Evolutionary conservation across 2,329 filamentous ascomycete species (phyloP), one percentile per base, ranked within the genome.

Genomic region (Diaporthe longicolla): DNA sequence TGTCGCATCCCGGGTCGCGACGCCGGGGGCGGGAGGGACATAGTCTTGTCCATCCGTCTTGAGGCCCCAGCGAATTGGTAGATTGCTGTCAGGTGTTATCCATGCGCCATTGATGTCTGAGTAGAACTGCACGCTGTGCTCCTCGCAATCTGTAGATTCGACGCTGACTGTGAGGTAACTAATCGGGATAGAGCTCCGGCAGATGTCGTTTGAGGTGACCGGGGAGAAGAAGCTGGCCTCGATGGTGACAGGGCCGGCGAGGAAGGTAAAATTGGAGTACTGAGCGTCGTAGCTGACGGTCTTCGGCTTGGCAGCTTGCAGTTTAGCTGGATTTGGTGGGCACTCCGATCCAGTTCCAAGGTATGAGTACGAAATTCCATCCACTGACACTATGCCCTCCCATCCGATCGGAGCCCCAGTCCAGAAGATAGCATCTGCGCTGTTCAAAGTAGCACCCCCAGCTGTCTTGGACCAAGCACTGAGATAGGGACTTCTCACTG

Each of bases 111-210:
- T 92, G 68, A 93, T 78, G 79, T 93, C 91, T 73, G 91, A 83
- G 77, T 93, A 93, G 66, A 91, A 81, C 77, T 90, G 88, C 37
- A 93, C 83, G 75, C 89, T 26, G 54, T 78, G 77, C 1, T 72
- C 40, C 24, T 63, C 26, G 11, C 69, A 85, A 68, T 91, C 89
- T 73, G 85, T 85, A 5, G 93, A 93, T 69, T 89, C 86, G 17
- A 93, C 91, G 79, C 91, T 85, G 40, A 94, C 87, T 5, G 90
- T 92, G 71, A 96, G 80, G 80, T 96, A 96, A 29, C 91, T 91
- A 13, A 93, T 93, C 3, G 94, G 94, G 29, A 95, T 89, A n/a
- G 93, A 90, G 83, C 94, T 93, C 74, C 93, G 89, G 78, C 94
- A 85, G 70, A 93, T 94, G 72, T 93, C 94, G 5, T 91, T 93